These are phyloP conservation scores for Astrothelium macrocarpum DNA, from an alignment of 495 filamentous ascomycete genomes.

Conservation along the genomic window DNA sequence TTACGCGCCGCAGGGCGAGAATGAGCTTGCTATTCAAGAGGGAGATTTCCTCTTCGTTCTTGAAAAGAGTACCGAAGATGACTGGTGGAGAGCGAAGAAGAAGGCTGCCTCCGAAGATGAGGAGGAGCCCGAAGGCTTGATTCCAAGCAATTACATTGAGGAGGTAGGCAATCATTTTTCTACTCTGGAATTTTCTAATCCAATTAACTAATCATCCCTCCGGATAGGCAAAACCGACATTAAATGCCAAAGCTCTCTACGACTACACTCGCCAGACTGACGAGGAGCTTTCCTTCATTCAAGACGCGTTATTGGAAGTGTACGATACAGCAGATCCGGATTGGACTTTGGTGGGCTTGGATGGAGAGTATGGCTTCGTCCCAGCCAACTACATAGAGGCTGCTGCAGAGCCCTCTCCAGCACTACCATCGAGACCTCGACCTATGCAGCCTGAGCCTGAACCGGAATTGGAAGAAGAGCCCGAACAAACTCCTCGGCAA, in stretches of 20 bases:
- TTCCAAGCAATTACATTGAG: slow-evolving; percentile 93
- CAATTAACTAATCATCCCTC: too few relatives aligned
- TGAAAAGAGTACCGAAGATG: slow-evolving; percentile 81
- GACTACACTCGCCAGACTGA: slow-evolving; percentile 97
- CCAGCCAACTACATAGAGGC: slow-evolving; percentile 93
- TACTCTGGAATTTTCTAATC: too few relatives aligned
- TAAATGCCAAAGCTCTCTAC: slow-evolving; percentile 76
- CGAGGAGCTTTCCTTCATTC: slow-evolving; percentile 90
- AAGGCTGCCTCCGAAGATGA: slow-evolving; percentile 85
- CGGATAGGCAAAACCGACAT: slow-evolving; percentile 42
- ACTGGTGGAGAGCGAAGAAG: slow-evolving; percentile 99
- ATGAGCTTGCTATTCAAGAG: slow-evolving; percentile 78
- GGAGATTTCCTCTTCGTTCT: slow-evolving; percentile 88
- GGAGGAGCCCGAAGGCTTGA: slow-evolving; percentile 85
- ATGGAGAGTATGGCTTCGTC: slow-evolving; percentile 86
- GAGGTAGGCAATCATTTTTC: slow-evolving; percentile 76
- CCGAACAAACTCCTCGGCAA: slow-evolving; percentile 11
- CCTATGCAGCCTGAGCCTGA: slow-evolving; percentile 26
- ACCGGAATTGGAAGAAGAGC: slow-evolving; percentile 21
- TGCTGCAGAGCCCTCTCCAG: slow-evolving; percentile 1
- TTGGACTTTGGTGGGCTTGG: slow-evolving; percentile 84
- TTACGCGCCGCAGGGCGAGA: slow-evolving; percentile 79
- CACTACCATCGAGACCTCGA: slow-evolving; percentile 18
- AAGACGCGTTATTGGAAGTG: slow-evolving; percentile 74
- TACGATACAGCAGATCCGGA: slow-evolving; percentile 90